Conservation (phyloP, 192 early-diverging fungal genomes). For the Backusella circina region DNA sequence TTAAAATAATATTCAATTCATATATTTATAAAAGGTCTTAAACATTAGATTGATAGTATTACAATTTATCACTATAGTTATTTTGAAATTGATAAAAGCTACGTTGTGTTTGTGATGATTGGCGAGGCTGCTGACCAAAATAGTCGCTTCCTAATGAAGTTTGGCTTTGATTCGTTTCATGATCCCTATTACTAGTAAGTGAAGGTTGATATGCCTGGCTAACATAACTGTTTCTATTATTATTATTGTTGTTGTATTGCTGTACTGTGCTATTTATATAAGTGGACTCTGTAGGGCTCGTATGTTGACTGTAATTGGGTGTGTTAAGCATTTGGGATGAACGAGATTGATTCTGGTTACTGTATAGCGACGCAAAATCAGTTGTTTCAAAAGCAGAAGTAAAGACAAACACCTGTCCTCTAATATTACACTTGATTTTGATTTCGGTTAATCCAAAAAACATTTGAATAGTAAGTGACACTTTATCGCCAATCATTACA, state of each 20-base stretch:
- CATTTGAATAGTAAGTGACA: conserved; percentile 34
- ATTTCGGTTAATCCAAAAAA: conserved; percentile 46
- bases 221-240: background rate
- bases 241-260: background rate
- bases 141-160: background rate
- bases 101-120: background rate
- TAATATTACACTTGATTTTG: conserved; percentile 12
- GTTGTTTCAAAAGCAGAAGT: conserved; percentile 21
- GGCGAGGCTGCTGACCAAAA: background rate
- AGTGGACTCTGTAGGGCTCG: background rate
- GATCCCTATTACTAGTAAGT: background rate
- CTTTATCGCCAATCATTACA: conserved; percentile 34
- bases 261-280: background rate
- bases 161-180: background rate
- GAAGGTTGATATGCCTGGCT: background rate
- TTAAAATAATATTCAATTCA: too few species aligned
- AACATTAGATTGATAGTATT: too few species aligned
- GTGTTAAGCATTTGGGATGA: background rate
- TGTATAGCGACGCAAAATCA: background rate
- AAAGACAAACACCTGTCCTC: conserved; percentile 36
- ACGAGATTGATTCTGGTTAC: background rate
- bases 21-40: too few species aligned
- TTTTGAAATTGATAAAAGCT: background rate
- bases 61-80: too few species aligned
- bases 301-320: background rate